Percentiles rank a stretch among this genome's conserved stretches.
Evolutionary conservation across 176 grass and related monocot genomes (phyloP).

Genomic region (Avena sativa): DNA sequence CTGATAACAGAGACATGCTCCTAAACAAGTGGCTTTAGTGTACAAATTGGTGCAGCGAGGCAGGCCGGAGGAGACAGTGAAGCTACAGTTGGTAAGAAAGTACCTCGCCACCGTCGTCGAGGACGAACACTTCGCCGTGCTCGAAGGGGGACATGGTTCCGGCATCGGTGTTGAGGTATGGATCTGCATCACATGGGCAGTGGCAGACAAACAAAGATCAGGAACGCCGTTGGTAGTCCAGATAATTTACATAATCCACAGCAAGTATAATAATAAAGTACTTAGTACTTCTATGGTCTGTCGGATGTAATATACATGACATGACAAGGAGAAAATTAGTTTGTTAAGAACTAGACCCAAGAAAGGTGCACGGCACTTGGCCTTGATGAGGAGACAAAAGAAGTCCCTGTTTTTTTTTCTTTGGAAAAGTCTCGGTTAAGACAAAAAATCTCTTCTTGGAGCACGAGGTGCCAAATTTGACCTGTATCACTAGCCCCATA

Average conservation of each 20-base stretch:
- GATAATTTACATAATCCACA: conserved; percentile 7
- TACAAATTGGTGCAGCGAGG: background rate
- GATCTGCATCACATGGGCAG: conserved; percentile 69
- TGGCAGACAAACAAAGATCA: conserved; percentile 17
- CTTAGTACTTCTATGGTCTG: no score
- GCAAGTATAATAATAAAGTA: conserved; percentile 21
- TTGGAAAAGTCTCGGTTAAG: background rate
- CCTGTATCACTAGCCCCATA: conserved; percentile 42
- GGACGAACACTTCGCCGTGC: conserved; percentile 96
- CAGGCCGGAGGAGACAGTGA: background rate
- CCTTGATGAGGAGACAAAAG: conserved; percentile 36
- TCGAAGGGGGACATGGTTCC: conserved; percentile 99
- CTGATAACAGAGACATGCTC: conserved; percentile 1
- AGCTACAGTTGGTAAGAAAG: background rate
- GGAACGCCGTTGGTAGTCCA: background rate
- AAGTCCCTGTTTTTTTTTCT: background rate
- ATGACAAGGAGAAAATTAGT: conserved; percentile 28
- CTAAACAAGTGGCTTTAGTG: background rate
- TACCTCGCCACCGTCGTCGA: conserved; percentile 99
- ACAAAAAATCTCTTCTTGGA: conserved; percentile 36
- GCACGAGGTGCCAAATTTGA: conserved; percentile 62
- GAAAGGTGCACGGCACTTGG: conserved; percentile 51
- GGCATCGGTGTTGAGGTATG: conserved; percentile 97
- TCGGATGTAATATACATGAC: conserved; percentile 8
- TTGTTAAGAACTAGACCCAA: conserved; percentile 28